Conservation (phyloP, 2,329 filamentous ascomycete genomes). For the Zelopaecilomyces penicillatus region DNA sequence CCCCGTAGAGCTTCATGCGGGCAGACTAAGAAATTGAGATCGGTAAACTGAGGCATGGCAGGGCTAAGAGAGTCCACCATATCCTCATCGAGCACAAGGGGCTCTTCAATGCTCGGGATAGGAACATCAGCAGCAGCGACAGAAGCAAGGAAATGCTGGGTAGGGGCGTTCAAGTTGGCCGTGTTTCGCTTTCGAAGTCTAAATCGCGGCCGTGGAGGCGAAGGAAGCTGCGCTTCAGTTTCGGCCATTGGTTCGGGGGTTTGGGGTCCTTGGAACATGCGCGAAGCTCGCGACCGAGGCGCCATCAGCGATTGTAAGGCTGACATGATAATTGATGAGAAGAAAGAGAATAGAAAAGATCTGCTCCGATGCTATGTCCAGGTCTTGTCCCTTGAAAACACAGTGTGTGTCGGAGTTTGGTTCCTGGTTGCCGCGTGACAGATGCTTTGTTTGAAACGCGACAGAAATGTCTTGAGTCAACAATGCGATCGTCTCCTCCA, state of each 20-base stretch:
- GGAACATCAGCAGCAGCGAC: slow-evolving; percentile 57
- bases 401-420: not conserved
- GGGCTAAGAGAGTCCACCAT: slow-evolving; percentile 31
- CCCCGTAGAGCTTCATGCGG: slow-evolving; percentile 26
- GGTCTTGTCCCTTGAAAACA: not conserved
- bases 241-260: slow-evolving; percentile 44
- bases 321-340: slow-evolving; percentile 30
- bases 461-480: slow-evolving; percentile 6
- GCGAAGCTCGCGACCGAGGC: slow-evolving; percentile 36
- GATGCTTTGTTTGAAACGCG: no score
- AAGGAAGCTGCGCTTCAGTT: slow-evolving; percentile 32
- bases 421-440: not conserved
- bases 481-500: no score
- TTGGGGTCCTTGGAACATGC: slow-evolving; percentile 32
- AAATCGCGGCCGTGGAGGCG: slow-evolving; percentile 45
- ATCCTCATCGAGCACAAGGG: slow-evolving; percentile 36
- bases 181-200: slow-evolving; percentile 47
- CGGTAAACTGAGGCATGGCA: slow-evolving; percentile 25
- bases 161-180: slow-evolving; percentile 47
- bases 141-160: slow-evolving; percentile 58
- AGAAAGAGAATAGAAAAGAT: slow-evolving; percentile 9
- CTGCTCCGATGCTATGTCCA: not conserved
- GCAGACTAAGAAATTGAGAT: slow-evolving; percentile 17
- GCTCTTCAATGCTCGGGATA: slow-evolving; percentile 56
- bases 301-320: slow-evolving; percentile 37